phyloP scores from a whole-genome alignment of 768 basidiomycete species.

The Termitomyces heimii region DNA sequence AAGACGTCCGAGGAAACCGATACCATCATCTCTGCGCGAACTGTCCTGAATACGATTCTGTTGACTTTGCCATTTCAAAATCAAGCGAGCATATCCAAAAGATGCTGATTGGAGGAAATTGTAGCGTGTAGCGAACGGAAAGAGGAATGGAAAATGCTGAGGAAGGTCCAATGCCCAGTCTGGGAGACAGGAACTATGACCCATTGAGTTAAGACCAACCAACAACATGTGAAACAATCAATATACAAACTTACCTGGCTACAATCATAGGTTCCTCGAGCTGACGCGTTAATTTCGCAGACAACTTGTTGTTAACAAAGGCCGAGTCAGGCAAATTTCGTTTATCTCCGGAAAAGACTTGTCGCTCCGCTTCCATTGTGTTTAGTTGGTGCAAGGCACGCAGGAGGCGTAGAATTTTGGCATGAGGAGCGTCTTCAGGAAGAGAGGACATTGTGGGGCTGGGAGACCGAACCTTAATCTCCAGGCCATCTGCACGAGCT shows the following conservation, averaged over 20 bases:
- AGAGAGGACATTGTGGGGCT: constrained; percentile 72
- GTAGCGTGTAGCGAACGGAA: constrained; percentile 97
- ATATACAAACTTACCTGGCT: constrained; percentile 59
- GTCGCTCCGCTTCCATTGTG: constrained; percentile 62
- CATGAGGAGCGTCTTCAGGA: constrained; percentile 77
- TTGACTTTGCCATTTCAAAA: constrained; percentile 92
- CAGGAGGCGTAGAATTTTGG: constrained; percentile 87
- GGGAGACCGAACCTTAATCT: constrained; percentile 52
- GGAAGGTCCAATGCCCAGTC: constrained; percentile 97
- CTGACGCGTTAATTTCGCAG: constrained; percentile 95
- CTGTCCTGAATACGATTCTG: constrained; percentile 74
- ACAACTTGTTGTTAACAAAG: constrained; percentile 96
- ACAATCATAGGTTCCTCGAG: constrained; percentile 99
- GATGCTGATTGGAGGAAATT: constrained; percentile 97
- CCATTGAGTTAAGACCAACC: constrained; percentile 4
- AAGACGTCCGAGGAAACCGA: constrained; percentile 87
- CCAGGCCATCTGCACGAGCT: constrained; percentile 36
- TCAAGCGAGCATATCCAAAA: constrained; percentile 94
- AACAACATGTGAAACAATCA: background rate
- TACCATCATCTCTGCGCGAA: constrained; percentile 82
- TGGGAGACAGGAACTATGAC: constrained; percentile 80
- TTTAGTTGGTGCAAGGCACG: constrained; percentile 85
- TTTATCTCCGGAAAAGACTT: constrained; percentile 40
- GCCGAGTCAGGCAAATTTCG: constrained; percentile 70
- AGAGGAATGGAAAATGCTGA: constrained; percentile 96